Evolutionary conservation across 371 early-diverging fungal genomes (phyloP).

Genomic region (Funneliformis caledonium): DNA sequence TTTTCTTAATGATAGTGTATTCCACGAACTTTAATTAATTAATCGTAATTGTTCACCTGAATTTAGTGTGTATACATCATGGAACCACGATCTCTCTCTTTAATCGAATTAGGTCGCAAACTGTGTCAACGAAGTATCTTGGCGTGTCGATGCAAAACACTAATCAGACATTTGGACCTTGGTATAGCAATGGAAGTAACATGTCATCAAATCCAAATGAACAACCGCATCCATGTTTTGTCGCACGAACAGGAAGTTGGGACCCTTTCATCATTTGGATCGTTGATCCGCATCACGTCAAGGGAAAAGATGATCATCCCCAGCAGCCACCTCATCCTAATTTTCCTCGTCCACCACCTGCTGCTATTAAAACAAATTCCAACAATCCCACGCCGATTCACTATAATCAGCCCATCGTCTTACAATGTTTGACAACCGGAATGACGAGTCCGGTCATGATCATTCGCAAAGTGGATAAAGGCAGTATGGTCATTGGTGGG

Average conservation of each 20-base stretch:
- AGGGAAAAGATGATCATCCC: constrained; percentile 56
- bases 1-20: background rate
- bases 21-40: too few species aligned
- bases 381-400: constrained; percentile 67
- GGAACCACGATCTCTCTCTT: constrained; percentile 82
- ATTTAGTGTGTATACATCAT: constrained; percentile 79
- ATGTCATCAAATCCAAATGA: constrained; percentile 9
- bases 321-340: constrained; percentile 42
- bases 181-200: constrained; percentile 42
- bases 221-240: constrained; percentile 61
- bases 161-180: constrained; percentile 48
- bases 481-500: constrained; percentile 78
- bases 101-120: constrained; percentile 85
- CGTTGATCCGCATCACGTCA: constrained; percentile 68
- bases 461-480: constrained; percentile 83
- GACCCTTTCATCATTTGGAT: constrained; percentile 91
- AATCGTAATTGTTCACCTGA: constrained; percentile 2
- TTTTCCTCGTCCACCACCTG: constrained; percentile 60
- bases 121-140: constrained; percentile 85
- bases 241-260: constrained; percentile 81
- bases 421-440: constrained; percentile 83
- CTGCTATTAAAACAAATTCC: constrained; percentile 49
- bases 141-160: constrained; percentile 63
- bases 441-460: constrained; percentile 83
- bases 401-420: constrained; percentile 82